Conservation (phyloP, 495 filamentous ascomycete genomes). For the Astrothelium macrocarpum region DNA sequence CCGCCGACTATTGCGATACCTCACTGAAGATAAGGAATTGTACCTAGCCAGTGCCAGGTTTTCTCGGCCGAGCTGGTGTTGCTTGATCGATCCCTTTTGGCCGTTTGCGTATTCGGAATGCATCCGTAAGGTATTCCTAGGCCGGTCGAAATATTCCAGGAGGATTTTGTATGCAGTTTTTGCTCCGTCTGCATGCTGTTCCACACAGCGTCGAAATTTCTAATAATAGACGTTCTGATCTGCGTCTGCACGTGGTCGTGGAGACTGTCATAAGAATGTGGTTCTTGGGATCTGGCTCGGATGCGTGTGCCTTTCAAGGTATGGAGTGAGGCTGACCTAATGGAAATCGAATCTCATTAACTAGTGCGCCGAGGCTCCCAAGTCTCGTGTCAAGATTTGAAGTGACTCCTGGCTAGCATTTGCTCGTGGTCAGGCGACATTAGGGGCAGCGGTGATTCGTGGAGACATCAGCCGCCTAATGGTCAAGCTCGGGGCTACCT, state of each 20-base stretch:
- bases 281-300: not conserved
- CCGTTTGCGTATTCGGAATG: not conserved
- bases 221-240: too few species aligned
- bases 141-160: not conserved
- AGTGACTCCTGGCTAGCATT: not conserved
- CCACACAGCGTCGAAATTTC: too few species aligned
- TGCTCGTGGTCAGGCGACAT: not conserved
- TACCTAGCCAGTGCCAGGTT: not conserved
- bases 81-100: not conserved
- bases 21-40: not conserved
- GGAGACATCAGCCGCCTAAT: not conserved
- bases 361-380: too few species aligned
- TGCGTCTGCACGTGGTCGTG: not conserved
- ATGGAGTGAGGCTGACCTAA: not conserved
- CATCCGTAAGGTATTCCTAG: not conserved
- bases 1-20: not conserved
- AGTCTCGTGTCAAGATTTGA: not conserved
- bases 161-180: not conserved
- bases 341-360: too few species aligned
- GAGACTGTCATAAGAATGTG: not conserved
- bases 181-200: not conserved
- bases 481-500: not conserved
- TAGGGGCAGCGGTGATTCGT: not conserved
- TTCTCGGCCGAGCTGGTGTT: not conserved
- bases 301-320: not conserved